Base-by-base conservation (phyloP, 2,329 filamentous ascomycete genomes). In the Spiromastix sp. region DNA sequence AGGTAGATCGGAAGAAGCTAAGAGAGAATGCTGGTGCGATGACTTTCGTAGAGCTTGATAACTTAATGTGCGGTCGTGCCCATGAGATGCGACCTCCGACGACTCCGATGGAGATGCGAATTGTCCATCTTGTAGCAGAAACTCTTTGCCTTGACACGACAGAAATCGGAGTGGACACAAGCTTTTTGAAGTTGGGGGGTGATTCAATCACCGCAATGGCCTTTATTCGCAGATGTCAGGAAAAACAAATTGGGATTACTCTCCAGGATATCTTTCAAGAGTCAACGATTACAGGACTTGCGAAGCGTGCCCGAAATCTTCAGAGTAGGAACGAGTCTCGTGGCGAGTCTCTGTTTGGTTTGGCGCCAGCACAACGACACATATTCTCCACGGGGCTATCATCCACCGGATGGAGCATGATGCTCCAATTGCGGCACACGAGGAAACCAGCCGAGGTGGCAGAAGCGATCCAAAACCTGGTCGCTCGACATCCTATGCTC, bases 191-290 rank as follows among this genome's bases (percentile, higher is more conserved):
- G 17, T 32, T 37, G 2, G 40, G 40, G 7, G 40, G 38, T 9
- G 34, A 42, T 19, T 40, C 37, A 15, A 42, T 42, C 17, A 32
- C 40, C 10, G 40, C 40, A 7, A 42, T 42, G 37, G 37, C 39
- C 21, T 26, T 40, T 5, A 35, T 24, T 13, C 29, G 25, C 9
- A 24, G 25, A 25, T 39, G 37, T 12, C 33, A 32, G 20, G 19
- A 34, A 13, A 11, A 36, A 29, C 27, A 32, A 4, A 30, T 42
- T 24, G 13, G 25, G 8, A 9, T 42, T 9, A 31, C 19, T 6
- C 25, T 39, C 12, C 18, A 31, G 13, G 33, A 42, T 17, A 39
- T 42, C 9, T 24, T 39, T 17, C 40, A 34, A 11, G 27, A 29
- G 9, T 28, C 26, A 4, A 30, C 37, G 11, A 34, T 42, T 22